These are phyloP conservation scores for Apiospora kogelbergensis DNA, from an alignment of 2,329 filamentous ascomycete species.

Conservation along the genomic window DNA sequence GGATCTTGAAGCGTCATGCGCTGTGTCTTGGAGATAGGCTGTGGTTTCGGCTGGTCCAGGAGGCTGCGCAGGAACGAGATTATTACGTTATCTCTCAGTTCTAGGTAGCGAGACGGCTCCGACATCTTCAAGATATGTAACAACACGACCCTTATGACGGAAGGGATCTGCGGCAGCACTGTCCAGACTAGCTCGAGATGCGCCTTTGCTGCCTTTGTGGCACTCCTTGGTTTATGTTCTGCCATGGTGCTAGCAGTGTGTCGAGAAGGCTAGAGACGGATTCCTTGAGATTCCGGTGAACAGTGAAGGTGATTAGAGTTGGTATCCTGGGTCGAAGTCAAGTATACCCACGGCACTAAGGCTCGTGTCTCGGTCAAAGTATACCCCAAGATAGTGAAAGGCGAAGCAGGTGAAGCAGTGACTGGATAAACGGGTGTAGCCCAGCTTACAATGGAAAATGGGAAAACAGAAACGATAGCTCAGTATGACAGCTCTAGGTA, in stretches of 20 bases:
- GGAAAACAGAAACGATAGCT: background rate
- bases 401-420: background rate
- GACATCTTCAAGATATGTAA: constrained; percentile 68
- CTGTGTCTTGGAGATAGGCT: constrained; percentile 63
- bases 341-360: background rate
- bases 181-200: constrained; percentile 11
- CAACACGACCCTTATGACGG: constrained; percentile 61
- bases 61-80: constrained; percentile 71
- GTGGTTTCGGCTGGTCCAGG: constrained; percentile 45
- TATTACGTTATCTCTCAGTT: constrained; percentile 72
- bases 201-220: background rate
- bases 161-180: constrained; percentile 58
- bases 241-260: background rate
- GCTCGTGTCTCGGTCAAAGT: background rate
- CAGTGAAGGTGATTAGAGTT: background rate
- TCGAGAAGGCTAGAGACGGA: background rate
- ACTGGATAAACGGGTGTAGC: background rate
- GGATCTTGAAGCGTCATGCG: constrained; percentile 30
- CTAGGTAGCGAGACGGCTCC: constrained; percentile 71
- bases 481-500: background rate
- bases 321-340: background rate
- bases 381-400: background rate
- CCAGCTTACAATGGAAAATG: background rate
- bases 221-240: background rate
- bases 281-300: background rate